Conservation (phyloP, 2,329 filamentous ascomycete species). For the Fusarium nisikadoi region DNA sequence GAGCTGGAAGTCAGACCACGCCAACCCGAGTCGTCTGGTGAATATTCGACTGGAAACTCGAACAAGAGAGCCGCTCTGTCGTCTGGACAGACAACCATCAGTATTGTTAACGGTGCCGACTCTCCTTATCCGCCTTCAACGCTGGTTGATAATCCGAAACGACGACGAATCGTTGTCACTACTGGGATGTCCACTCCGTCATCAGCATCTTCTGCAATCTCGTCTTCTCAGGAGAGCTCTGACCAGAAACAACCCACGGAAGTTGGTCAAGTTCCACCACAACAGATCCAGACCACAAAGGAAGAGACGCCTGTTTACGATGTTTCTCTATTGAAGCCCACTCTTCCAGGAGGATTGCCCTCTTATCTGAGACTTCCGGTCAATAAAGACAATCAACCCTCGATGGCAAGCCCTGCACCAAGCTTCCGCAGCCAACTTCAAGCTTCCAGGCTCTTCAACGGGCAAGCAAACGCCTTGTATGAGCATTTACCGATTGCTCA, state of each 20-base stretch:
- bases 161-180: not conserved
- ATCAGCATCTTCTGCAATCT: not conserved
- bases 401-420: not conserved
- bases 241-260: not conserved
- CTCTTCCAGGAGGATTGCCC: not conserved
- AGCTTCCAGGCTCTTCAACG: not conserved
- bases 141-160: not conserved
- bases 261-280: not conserved
- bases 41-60: not conserved
- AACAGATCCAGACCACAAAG: not conserved
- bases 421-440: not conserved
- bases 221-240: not conserved
- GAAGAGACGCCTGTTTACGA: not conserved
- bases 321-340: not conserved
- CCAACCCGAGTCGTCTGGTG: not conserved
- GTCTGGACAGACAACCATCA: slow-evolving; percentile 8
- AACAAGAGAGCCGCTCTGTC: slow-evolving; percentile 10
- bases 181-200: not conserved
- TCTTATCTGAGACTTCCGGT: slow-evolving; percentile 1
- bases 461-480: not conserved
- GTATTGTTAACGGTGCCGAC: not conserved
- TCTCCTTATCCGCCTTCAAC: not conserved
- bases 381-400: not conserved
- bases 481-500: slow-evolving; percentile 9
- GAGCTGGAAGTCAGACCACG: not conserved